Evolutionary conservation across 179 eudicot genomes (phyloP).

Genomic region (Camellia oleifera): DNA sequence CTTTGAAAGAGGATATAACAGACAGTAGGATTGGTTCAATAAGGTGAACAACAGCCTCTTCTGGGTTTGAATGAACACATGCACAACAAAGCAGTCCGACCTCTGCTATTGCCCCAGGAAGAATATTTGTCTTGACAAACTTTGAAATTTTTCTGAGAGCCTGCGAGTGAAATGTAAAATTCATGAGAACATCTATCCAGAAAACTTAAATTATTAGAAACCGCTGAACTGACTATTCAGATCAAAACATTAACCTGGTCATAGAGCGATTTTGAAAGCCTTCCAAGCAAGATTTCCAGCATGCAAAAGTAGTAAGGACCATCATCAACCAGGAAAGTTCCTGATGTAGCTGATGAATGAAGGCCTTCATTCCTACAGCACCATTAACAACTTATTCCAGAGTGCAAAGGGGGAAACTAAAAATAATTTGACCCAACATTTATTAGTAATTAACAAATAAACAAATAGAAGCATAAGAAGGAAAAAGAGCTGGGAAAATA

Average conservation of each 20-base stretch:
- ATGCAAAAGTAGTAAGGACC: slow-evolving; percentile 96
- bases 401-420: slow-evolving; percentile 9
- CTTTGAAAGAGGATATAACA: slow-evolving; percentile 74
- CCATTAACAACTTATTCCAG: slow-evolving; percentile 17
- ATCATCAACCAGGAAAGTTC: slow-evolving; percentile 96
- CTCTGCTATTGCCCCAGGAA: slow-evolving; percentile 98
- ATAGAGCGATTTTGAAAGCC: slow-evolving; percentile 84
- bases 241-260: slow-evolving; percentile 58
- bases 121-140: slow-evolving; percentile 86
- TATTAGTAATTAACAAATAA: slow-evolving; percentile 3
- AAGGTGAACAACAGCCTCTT: slow-evolving; percentile 77
- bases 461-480: slow-evolving; percentile 4
- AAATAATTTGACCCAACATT: not conserved
- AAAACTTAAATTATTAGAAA: not conserved
- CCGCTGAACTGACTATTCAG: not conserved
- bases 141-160: slow-evolving; percentile 88
- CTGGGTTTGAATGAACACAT: slow-evolving; percentile 82
- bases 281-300: slow-evolving; percentile 90
- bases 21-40: slow-evolving; percentile 72
- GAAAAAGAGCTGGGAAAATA: not conserved
- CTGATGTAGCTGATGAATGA: slow-evolving; percentile 62
- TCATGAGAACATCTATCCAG: not conserved
- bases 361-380: slow-evolving; percentile 83
- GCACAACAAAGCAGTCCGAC: slow-evolving; percentile 99
- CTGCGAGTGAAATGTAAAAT: slow-evolving; percentile 35